Percentiles rank a stretch among this genome's conserved stretches.
phyloP scores from a whole-genome alignment of 495 filamentous ascomycete genomes.

The Recurvomyces mirabilis region DNA sequence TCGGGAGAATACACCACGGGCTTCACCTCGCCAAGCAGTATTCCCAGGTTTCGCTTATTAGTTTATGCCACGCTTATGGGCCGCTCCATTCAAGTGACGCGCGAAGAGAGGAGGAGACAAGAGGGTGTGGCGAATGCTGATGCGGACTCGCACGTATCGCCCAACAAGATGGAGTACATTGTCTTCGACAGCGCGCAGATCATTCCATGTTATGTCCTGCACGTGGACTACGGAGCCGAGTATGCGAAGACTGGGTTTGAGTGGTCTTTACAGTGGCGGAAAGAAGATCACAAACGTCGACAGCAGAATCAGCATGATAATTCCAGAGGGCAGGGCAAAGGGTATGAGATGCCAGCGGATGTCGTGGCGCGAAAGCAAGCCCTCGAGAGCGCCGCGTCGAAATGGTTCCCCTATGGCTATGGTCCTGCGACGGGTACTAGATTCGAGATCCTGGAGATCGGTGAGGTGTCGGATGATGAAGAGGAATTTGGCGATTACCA shows the following conservation, averaged over 20 bases:
- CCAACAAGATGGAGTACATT: slow-evolving; percentile 2
- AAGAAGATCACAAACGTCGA: no score
- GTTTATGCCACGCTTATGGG: slow-evolving; percentile 9
- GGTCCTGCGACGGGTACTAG: background rate
- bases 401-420: slow-evolving; percentile 1
- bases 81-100: background rate
- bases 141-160: slow-evolving; percentile 6
- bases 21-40: background rate
- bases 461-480: background rate
- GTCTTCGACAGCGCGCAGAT: slow-evolving; percentile 10
- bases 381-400: background rate
- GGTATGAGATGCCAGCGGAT: background rate
- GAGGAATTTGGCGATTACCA: slow-evolving; percentile 2
- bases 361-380: background rate
- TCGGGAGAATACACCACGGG: background rate
- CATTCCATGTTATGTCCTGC: slow-evolving; percentile 12
- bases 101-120: background rate
- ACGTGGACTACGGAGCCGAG: slow-evolving; percentile 7
- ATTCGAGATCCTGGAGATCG: background rate
- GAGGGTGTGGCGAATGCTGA: background rate
- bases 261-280: no score
- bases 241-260: slow-evolving; percentile 1
- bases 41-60: background rate
- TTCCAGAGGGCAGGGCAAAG: background rate
- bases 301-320: no score